These are phyloP conservation scores for Saccharomyces pastorianus DNA, from an alignment of 1,139 yeast species.

Conservation along the genomic window DNA sequence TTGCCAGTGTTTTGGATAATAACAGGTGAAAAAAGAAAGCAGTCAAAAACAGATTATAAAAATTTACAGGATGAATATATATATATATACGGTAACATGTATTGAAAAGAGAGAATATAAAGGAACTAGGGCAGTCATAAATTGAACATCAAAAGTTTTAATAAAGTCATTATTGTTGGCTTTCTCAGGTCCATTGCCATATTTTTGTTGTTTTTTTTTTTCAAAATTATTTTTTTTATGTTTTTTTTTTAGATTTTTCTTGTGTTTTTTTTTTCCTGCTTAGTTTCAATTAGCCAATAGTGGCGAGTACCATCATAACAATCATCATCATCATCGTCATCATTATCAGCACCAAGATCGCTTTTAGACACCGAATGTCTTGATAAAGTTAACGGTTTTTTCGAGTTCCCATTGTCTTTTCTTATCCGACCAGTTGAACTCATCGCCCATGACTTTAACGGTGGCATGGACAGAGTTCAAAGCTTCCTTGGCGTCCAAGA, in stretches of 20 bases:
- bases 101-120: neutral
- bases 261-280: too few species aligned
- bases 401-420: constrained; percentile 50
- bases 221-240: too few species aligned
- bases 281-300: too few species aligned
- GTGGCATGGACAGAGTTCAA: constrained; percentile 74
- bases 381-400: constrained; percentile 50
- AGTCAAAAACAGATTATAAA: neutral
- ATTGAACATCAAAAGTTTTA: neutral
- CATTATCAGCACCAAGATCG: too few species aligned
- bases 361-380: constrained; percentile 44
- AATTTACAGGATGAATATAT: neutral
- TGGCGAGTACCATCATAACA: too few species aligned
- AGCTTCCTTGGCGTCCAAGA: constrained; percentile 83
- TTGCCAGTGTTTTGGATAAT: too few species aligned
- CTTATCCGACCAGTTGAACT: constrained; percentile 62
- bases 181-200: neutral
- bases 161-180: neutral
- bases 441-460: constrained; percentile 75
- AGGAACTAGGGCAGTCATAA: neutral
- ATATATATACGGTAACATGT: neutral
- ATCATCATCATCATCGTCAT: neutral
- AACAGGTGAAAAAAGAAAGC: too few species aligned
- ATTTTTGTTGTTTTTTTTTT: neutral
- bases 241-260: too few species aligned